Evolutionary conservation across 1,139 yeast genomes (phyloP).

Genomic region (Saccharomyces hybrid): DNA sequence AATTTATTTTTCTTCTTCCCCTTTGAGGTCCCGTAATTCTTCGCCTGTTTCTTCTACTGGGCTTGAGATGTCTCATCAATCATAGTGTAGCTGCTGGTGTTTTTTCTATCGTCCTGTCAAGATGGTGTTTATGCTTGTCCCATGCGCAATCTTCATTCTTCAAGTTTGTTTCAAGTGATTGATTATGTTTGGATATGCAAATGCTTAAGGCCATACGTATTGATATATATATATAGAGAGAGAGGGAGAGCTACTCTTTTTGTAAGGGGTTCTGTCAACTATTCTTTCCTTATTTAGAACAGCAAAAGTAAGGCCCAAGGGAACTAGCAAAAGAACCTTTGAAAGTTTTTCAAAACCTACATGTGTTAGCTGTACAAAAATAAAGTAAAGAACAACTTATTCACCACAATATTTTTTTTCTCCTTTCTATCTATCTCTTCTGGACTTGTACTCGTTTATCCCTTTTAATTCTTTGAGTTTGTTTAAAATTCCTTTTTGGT

Average conservation of each 20-base stretch:
- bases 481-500: background rate
- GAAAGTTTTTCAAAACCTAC: background rate
- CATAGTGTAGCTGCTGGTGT: background rate
- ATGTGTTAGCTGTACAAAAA: background rate
- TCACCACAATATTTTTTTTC: background rate
- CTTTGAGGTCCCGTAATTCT: background rate
- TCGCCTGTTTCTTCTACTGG: background rate
- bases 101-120: background rate
- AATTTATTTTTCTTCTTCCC: background rate
- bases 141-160: background rate
- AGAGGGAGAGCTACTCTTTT: background rate
- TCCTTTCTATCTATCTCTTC: background rate
- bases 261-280: background rate
- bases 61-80: background rate
- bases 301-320: background rate
- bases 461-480: background rate
- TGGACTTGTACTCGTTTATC: background rate
- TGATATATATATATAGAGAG: background rate
- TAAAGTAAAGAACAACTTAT: too few species aligned
- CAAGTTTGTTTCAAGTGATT: background rate
- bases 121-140: background rate
- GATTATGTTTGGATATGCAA: background rate
- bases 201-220: background rate
- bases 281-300: background rate
- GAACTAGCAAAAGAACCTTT: background rate